Percentiles rank a stretch among this genome's conserved stretches.
phyloP scores from a whole-genome alignment of 768 basidiomycete species.

The Pisolithus sp. region DNA sequence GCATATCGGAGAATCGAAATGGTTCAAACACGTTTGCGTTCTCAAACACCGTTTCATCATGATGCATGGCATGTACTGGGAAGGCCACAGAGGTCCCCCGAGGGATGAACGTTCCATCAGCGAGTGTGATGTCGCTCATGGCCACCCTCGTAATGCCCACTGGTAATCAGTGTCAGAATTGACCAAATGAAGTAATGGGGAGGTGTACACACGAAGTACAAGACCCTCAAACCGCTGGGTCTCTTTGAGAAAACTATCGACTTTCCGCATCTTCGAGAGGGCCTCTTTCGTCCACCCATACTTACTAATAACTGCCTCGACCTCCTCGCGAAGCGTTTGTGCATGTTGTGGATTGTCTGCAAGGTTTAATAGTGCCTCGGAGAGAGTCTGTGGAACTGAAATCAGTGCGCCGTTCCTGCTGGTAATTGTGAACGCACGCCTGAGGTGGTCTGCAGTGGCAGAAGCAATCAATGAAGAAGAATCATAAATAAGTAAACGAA shows the following conservation, averaged over 20 bases:
- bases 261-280: slow-evolving; percentile 23
- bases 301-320: slow-evolving; percentile 18
- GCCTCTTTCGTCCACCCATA: slow-evolving; percentile 19
- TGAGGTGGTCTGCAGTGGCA: neutral
- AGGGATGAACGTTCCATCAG: slow-evolving; percentile 31
- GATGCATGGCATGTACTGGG: slow-evolving; percentile 8
- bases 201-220: slow-evolving; percentile 7
- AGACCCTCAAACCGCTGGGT: slow-evolving; percentile 23
- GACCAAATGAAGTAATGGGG: neutral
- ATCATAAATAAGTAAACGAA: neutral
- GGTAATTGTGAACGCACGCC: neutral
- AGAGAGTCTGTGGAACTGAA: neutral
- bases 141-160: slow-evolving; percentile 27
- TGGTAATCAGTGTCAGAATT: neutral
- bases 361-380: neutral
- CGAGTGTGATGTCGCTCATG: slow-evolving; percentile 24
- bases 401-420: neutral
- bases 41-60: slow-evolving; percentile 14
- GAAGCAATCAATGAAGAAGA: neutral
- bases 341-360: neutral
- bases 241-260: slow-evolving; percentile 36
- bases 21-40: slow-evolving; percentile 34
- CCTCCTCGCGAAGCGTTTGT: slow-evolving; percentile 30
- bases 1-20: slow-evolving; percentile 36
- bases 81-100: slow-evolving; percentile 20